Conservation (phyloP, 2,329 filamentous ascomycete species). For the Penicillium sp. region DNA sequence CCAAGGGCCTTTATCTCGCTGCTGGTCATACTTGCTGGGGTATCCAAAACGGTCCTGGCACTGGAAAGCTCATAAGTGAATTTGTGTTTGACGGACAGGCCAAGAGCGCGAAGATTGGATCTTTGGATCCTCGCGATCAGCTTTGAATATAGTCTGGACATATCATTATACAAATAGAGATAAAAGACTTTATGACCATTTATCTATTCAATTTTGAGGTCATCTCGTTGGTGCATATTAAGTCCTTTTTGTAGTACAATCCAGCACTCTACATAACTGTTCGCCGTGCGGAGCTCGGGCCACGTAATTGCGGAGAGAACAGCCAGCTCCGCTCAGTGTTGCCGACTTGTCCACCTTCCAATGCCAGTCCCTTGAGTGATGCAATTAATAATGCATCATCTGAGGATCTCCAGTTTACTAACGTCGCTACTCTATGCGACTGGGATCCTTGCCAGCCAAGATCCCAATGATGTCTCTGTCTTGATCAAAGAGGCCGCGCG, state of each 20-base stretch:
- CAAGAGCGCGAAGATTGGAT: slow-evolving; percentile 69
- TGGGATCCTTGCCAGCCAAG: slow-evolving; percentile 38
- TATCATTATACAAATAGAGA: background rate
- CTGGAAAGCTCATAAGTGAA: slow-evolving; percentile 80
- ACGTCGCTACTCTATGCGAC: slow-evolving; percentile 37
- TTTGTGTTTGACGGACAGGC: slow-evolving; percentile 75
- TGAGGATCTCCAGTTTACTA: slow-evolving; percentile 35
- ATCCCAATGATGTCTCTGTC: slow-evolving; percentile 42
- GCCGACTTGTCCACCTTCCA: slow-evolving; percentile 30
- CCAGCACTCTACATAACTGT: background rate
- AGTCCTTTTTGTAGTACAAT: background rate
- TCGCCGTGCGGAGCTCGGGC: slow-evolving; percentile 37
- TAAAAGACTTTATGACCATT: too few species aligned
- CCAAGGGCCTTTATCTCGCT: slow-evolving; percentile 78
- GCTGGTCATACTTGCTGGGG: slow-evolving; percentile 97
- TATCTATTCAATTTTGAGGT: background rate
- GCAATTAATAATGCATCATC: slow-evolving; percentile 41
- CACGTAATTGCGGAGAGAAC: slow-evolving; percentile 43
- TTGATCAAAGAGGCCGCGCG: slow-evolving; percentile 49
- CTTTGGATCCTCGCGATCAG: slow-evolving; percentile 71
- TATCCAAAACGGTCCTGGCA: slow-evolving; percentile 92
- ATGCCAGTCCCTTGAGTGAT: slow-evolving; percentile 29
- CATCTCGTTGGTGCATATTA: background rate
- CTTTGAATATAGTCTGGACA: slow-evolving; percentile 30
- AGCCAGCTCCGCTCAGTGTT: slow-evolving; percentile 25